Evolutionary conservation across 1,139 yeast species (phyloP).

Genomic region (Pichia norvegensis): DNA sequence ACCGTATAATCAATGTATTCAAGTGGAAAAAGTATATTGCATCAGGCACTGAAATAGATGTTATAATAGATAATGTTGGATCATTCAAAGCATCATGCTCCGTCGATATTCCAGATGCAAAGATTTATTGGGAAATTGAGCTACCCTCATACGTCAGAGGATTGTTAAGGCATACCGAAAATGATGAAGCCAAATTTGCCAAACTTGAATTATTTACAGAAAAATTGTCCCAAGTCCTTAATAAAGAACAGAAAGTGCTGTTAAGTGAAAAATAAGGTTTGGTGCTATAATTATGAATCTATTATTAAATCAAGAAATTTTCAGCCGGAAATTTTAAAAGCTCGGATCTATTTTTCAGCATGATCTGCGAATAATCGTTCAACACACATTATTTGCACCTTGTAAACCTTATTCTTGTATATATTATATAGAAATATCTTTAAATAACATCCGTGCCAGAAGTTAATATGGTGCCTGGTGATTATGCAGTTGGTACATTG

Average conservation of each 20-base stretch:
- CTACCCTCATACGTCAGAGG: constrained; percentile 2
- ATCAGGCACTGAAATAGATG: constrained; percentile 1
- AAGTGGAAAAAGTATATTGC: constrained; percentile 6
- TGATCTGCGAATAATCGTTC: not conserved
- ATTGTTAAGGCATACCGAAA: not conserved
- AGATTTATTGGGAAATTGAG: constrained; percentile 8
- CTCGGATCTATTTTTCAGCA: not conserved
- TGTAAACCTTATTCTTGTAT: not conserved
- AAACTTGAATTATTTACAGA: not conserved
- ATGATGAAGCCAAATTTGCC: not conserved
- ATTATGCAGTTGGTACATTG: not conserved
- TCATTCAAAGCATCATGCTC: constrained; percentile 1
- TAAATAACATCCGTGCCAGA: not conserved
- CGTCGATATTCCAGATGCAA: not conserved
- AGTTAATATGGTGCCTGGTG: not conserved
- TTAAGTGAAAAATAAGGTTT: not conserved
- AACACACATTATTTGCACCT: not conserved
- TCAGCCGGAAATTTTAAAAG: not conserved
- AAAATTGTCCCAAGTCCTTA: not conserved
- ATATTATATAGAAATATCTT: not conserved
- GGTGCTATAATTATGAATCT: no score
- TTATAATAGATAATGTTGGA: constrained; percentile 10
- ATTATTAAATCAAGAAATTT: no score
- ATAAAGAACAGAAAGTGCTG: not conserved
- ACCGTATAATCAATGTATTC: not conserved